Evolutionary conservation across 768 basidiomycete genomes (phyloP).

Genomic region (Calocera cornea): DNA sequence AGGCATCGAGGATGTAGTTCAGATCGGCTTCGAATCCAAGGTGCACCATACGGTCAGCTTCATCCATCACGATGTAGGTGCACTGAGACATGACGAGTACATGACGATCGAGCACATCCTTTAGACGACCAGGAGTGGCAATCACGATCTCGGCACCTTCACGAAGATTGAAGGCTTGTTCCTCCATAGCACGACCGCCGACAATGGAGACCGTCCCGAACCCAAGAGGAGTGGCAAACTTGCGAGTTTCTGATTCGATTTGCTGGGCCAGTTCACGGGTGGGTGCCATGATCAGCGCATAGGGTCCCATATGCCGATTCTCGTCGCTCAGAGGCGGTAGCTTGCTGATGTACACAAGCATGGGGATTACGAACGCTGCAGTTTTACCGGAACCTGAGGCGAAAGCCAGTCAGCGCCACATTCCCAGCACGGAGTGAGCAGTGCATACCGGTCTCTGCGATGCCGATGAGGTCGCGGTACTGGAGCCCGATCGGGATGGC

Average conservation of each 20-base stretch:
- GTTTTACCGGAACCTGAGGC: constrained; percentile 89
- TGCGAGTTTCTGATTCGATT: constrained; percentile 83
- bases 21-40: constrained; percentile 92
- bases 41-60: constrained; percentile 98
- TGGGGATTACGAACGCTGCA: constrained; percentile 95
- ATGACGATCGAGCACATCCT: constrained; percentile 92
- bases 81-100: constrained; percentile 94
- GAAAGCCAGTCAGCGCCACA: background rate
- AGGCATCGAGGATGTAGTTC: constrained; percentile 84
- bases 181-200: constrained; percentile 91
- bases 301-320: constrained; percentile 86
- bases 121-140: constrained; percentile 94
- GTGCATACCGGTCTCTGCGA: constrained; percentile 83
- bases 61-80: constrained; percentile 98
- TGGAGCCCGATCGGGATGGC: constrained; percentile 98
- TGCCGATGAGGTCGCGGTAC: constrained; percentile 93
- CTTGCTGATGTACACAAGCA: constrained; percentile 85
- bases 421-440: background rate
- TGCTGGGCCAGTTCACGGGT: constrained; percentile 99
- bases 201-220: constrained; percentile 96
- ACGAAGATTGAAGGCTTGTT: constrained; percentile 95
- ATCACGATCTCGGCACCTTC: constrained; percentile 98
- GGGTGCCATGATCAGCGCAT: constrained; percentile 82
- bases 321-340: constrained; percentile 82
- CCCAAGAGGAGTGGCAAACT: constrained; percentile 80